Percentiles rank a stretch among this genome's conserved stretches.
Evolutionary conservation across 108 stramenopile species (phyloP).

Genomic region (Fragilariopsis cylindrus): DNA sequence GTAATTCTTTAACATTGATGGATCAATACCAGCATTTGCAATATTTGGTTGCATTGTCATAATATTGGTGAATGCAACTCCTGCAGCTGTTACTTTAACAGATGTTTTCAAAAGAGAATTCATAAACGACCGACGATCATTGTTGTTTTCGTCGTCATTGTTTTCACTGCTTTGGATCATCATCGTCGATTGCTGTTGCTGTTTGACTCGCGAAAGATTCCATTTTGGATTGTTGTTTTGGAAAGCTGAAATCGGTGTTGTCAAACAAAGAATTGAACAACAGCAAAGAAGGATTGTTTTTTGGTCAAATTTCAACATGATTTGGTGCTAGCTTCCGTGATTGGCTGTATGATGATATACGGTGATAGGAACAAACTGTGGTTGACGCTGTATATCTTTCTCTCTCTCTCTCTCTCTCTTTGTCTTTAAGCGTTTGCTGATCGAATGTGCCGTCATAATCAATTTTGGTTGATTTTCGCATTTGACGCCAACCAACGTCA

Average conservation of each 20-base stretch:
- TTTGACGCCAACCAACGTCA: too few relatives aligned
- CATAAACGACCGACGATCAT: constrained; percentile 7
- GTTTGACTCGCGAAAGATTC: background rate
- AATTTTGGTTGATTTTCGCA: too few relatives aligned
- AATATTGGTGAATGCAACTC: background rate
- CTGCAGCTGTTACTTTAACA: background rate
- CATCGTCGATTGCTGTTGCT: background rate
- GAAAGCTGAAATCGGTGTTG: background rate
- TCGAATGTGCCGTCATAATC: too few relatives aligned
- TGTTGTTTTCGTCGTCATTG: background rate
- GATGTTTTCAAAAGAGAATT: background rate
- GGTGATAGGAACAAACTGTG: too few relatives aligned
- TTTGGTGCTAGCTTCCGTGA: too few relatives aligned
- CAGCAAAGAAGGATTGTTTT: background rate
- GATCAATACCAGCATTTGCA: constrained; percentile 69
- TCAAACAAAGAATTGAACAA: background rate
- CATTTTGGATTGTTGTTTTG: background rate
- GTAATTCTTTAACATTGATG: constrained; percentile 44
- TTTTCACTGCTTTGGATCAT: background rate
- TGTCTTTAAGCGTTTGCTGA: too few relatives aligned
- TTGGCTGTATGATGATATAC: too few relatives aligned
- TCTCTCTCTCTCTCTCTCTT: too few relatives aligned
- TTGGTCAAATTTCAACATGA: constrained; percentile 6
- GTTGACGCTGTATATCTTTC: too few relatives aligned
- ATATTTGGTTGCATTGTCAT: background rate